phyloP scores from a whole-genome alignment of 306 rosid genomes.

The Prinsepia uniflora region DNA sequence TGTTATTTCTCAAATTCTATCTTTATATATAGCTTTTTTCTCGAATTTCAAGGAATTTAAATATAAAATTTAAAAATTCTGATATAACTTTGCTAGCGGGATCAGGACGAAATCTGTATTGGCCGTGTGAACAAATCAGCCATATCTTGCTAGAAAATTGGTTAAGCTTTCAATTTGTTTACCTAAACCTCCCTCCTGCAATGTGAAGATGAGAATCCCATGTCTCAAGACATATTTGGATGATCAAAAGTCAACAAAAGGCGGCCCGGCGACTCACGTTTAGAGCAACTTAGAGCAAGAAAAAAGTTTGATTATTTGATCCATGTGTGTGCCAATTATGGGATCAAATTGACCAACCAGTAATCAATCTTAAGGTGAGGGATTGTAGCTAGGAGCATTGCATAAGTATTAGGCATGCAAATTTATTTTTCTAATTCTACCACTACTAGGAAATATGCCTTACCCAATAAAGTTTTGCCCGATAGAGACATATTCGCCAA shows the following conservation, averaged over 20 bases:
- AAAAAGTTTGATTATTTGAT: not conserved
- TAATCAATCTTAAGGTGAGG: not conserved
- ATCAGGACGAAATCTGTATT: not conserved
- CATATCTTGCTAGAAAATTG: slow-evolving; percentile 1
- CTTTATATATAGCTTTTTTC: too few species aligned
- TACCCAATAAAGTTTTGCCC: too few species aligned
- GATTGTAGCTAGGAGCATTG: too few species aligned
- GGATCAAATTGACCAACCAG: not conserved
- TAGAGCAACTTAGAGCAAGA: not conserved
- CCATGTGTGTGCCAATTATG: not conserved
- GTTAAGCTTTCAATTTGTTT: not conserved
- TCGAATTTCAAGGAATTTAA: too few species aligned
- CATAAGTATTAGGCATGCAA: too few species aligned
- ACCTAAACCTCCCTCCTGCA: slow-evolving; percentile 4
- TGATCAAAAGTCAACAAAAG: not conserved
- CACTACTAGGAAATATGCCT: too few species aligned
- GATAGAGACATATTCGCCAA: too few species aligned
- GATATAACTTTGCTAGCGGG: not conserved
- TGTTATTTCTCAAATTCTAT: too few species aligned
- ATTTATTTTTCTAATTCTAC: too few species aligned
- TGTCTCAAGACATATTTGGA: not conserved
- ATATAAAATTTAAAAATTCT: too few species aligned
- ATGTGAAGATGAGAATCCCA: not conserved
- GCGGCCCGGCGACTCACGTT: not conserved
- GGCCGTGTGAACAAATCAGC: not conserved